phyloP scores from a whole-genome alignment of 2,329 filamentous ascomycete species.

The Aureobasidium mangrovei region DNA sequence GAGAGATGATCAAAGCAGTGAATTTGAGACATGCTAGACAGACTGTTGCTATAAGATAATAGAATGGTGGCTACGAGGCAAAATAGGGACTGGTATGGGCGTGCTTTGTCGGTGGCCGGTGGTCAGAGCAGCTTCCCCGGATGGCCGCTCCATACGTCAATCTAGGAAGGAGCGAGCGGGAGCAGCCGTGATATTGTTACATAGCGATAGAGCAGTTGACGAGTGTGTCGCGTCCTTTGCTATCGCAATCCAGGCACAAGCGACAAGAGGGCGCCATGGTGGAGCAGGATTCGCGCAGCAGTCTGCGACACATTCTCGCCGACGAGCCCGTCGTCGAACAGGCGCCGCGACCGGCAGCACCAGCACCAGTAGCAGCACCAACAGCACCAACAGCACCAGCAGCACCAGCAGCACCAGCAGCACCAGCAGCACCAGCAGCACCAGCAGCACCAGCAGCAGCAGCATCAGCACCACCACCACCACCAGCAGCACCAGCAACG shows the following conservation, averaged over 20 bases:
- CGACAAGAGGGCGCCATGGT: slow-evolving; percentile 12
- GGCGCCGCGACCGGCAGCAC: slow-evolving; percentile 13
- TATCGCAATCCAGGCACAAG: neutral
- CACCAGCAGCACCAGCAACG: slow-evolving; percentile 15
- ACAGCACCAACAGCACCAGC: neutral
- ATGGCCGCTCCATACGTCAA: neutral
- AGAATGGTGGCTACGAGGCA: too few species aligned
- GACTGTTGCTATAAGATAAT: too few species aligned
- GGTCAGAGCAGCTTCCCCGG: slow-evolving; percentile 4
- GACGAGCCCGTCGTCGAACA: slow-evolving; percentile 18
- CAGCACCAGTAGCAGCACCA: slow-evolving; percentile 14
- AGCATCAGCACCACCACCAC: slow-evolving; percentile 3
- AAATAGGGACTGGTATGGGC: too few species aligned
- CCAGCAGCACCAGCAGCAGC: slow-evolving; percentile 16
- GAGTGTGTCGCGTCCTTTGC: too few species aligned
- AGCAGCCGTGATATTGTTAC: neutral
- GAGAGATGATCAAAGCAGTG: too few species aligned
- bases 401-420: slow-evolving; percentile 15
- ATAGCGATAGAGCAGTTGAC: neutral
- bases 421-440: slow-evolving; percentile 7
- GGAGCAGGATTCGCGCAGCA: slow-evolving; percentile 15
- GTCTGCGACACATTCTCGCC: slow-evolving; percentile 23
- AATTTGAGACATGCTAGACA: too few species aligned
- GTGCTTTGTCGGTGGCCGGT: neutral
- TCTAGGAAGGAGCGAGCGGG: neutral